Percentiles rank a stretch among this genome's conserved stretches.
Evolutionary conservation across 2,329 filamentous ascomycete species (phyloP).

Genomic region (Microascus cirrosus): DNA sequence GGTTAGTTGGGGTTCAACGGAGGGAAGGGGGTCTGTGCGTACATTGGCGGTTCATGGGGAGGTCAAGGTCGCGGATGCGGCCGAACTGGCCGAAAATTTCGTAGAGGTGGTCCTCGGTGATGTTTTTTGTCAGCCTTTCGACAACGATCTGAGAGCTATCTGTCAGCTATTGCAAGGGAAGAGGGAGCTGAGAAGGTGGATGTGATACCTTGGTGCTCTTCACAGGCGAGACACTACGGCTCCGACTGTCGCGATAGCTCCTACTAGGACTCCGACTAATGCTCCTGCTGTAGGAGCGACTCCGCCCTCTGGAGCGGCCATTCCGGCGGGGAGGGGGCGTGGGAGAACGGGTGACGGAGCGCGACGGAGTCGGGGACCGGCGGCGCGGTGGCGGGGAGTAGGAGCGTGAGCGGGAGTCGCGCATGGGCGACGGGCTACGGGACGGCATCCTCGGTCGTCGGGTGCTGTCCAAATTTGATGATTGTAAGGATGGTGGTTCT

Average conservation of each 20-base stretch:
- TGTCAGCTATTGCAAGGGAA: neutral
- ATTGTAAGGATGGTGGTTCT: neutral
- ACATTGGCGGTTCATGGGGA: constrained; percentile 84
- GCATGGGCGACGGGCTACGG: neutral
- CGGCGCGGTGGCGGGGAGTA: neutral
- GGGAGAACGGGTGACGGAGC: constrained; percentile 14
- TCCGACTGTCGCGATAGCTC: constrained; percentile 14
- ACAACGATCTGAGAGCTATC: constrained; percentile 63
- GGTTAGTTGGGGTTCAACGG: neutral
- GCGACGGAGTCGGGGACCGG: constrained; percentile 2
- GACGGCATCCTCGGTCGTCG: neutral
- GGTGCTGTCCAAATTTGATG: neutral
- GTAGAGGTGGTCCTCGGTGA: constrained; percentile 75
- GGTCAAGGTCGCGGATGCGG: constrained; percentile 72
- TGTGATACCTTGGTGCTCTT: constrained; percentile 41
- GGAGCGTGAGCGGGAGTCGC: neutral
- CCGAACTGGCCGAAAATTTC: constrained; percentile 93
- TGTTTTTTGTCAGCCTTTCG: constrained; percentile 90
- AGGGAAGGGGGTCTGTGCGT: constrained; percentile 18
- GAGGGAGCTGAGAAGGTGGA: neutral
- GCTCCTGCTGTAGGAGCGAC: constrained; percentile 16
- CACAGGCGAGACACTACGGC: constrained; percentile 22
- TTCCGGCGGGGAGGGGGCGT: constrained; percentile 21
- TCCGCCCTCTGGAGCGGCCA: constrained; percentile 19
- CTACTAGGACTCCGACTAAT: constrained; percentile 19